phyloP scores from a whole-genome alignment of 1,284 basidiomycete species.

The Cutaneotrichosporon mucoides region DNA sequence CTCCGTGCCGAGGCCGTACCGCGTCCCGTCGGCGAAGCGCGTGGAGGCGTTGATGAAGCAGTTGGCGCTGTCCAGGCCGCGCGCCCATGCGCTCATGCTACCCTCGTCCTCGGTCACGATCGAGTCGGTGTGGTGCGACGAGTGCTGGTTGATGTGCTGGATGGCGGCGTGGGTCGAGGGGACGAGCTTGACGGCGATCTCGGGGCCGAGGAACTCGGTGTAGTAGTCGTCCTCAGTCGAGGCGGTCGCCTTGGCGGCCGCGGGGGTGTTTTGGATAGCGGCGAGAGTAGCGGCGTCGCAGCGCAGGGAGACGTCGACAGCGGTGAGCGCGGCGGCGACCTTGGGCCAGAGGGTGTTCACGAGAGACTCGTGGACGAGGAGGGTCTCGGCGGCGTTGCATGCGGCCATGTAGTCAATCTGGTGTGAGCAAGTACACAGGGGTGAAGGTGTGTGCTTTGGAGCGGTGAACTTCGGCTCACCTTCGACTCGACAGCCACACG shows the following conservation, averaged over 20 bases:
- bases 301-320: constrained; percentile 67
- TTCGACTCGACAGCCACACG: constrained; percentile 87
- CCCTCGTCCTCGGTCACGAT: constrained; percentile 79
- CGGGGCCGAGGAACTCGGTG: constrained; percentile 84
- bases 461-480: constrained; percentile 52
- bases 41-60: constrained; percentile 94
- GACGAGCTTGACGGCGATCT: constrained; percentile 72
- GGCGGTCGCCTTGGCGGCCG: constrained; percentile 53
- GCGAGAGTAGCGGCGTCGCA: constrained; percentile 67
- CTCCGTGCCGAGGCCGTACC: constrained; percentile 96
- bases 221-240: constrained; percentile 65
- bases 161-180: constrained; percentile 71
- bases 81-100: constrained; percentile 70
- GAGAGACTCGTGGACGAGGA: constrained; percentile 74
- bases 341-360: constrained; percentile 71
- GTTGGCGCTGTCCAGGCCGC: constrained; percentile 85
- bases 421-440: not conserved
- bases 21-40: constrained; percentile 92
- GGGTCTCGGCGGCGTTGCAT: constrained; percentile 89
- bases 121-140: constrained; percentile 90
- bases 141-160: constrained; percentile 84
- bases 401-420: constrained; percentile 94
- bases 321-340: constrained; percentile 69
- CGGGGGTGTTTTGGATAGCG: constrained; percentile 49
- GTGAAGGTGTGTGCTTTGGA: too few relatives aligned